These are phyloP conservation scores for Phytopythium oedochilum DNA, from an alignment of 352 stramenopile genomes.

Conservation along the genomic window DNA sequence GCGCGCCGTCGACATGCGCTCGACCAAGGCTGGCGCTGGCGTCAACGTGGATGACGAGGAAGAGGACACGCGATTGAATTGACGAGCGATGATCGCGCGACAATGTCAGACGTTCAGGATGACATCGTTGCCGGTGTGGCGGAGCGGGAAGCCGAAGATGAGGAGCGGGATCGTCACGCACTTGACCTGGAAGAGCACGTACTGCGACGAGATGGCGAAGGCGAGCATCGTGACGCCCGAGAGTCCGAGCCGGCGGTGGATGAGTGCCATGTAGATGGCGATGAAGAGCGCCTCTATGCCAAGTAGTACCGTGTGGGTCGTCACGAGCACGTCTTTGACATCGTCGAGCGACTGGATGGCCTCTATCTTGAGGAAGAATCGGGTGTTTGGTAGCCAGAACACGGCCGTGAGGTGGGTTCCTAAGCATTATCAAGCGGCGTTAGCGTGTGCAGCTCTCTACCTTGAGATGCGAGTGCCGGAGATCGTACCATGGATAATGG, in stretches of 20 bases:
- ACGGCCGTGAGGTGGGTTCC: conserved; percentile 15
- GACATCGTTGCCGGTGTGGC: conserved; percentile 9
- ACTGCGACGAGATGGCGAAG: conserved; percentile 21
- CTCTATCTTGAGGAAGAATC: conserved; percentile 16
- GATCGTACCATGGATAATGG: no score
- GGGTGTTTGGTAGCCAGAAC: conserved; percentile 18
- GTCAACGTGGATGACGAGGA: not conserved
- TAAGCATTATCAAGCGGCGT: not conserved
- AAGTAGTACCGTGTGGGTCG: not conserved
- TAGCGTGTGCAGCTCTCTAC: no score
- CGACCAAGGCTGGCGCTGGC: not conserved
- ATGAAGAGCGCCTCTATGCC: conserved; percentile 14
- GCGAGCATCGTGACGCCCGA: conserved; percentile 18
- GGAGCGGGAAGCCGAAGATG: conserved; percentile 22
- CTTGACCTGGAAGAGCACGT: conserved; percentile 18
- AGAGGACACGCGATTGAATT: not conserved
- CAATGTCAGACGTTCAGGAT: conserved; percentile 7
- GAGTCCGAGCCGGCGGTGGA: conserved; percentile 6
- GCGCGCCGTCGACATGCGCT: conserved; percentile 44
- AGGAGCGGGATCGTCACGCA: conserved; percentile 11
- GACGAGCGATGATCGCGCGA: no score
- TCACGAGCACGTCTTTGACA: conserved; percentile 5
- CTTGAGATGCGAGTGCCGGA: no score
- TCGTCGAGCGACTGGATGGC: conserved; percentile 12
- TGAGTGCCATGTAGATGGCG: conserved; percentile 13